Conservation (phyloP, 495 filamentous ascomycete genomes). For the Neurospora tetrasperma region DNA sequence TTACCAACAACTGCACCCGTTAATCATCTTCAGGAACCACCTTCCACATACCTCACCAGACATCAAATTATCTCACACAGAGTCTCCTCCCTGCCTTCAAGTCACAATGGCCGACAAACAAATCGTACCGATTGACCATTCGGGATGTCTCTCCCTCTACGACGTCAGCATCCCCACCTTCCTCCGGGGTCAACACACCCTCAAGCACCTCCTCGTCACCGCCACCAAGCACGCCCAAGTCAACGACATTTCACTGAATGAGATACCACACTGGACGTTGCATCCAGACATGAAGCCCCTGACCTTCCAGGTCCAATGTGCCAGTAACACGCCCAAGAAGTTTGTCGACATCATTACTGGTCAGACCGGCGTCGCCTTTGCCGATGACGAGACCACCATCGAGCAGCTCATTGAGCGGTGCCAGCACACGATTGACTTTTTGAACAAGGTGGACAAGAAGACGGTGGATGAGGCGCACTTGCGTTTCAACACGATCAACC, state of each 20-base stretch:
- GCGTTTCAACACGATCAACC: not conserved
- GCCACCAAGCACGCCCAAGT: conserved; percentile 17
- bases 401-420: conserved; percentile 32
- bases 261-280: conserved; percentile 15
- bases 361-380: conserved; percentile 22
- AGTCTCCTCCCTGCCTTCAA: not conserved
- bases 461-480: conserved; percentile 16
- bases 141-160: conserved; percentile 11
- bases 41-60: not conserved
- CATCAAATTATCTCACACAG: not conserved
- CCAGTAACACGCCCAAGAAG: conserved; percentile 28
- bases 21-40: not conserved
- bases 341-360: conserved; percentile 29
- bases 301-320: conserved; percentile 31
- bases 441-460: conserved; percentile 30
- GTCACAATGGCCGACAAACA: not conserved
- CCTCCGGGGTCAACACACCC: conserved; percentile 13
- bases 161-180: conserved; percentile 14
- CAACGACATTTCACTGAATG: conserved; percentile 3
- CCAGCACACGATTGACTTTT: conserved; percentile 21
- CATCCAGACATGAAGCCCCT: conserved; percentile 40
- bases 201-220: conserved; percentile 19
- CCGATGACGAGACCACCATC: conserved; percentile 29
- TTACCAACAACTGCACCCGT: not conserved
- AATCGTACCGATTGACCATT: not conserved